Base-by-base conservation (phyloP, 768 basidiomycete genomes). In the Mrakia frigida region DNA sequence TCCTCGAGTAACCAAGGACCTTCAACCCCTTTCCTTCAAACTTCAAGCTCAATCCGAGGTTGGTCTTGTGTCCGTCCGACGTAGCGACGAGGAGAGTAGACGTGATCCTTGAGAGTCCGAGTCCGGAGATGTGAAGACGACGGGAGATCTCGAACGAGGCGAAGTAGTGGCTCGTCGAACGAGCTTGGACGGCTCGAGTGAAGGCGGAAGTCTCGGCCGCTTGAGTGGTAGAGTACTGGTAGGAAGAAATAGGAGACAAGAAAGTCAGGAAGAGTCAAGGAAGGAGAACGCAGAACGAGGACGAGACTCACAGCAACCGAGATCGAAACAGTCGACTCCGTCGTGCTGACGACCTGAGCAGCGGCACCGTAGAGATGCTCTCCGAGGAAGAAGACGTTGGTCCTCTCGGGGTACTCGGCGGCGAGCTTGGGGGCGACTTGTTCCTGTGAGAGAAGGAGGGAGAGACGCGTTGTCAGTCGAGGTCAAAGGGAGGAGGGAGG, bases 331-430 rank as follows among this genome's bases (percentile, higher is more conserved):
- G 88, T 85, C 3, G 87, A 86, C 4, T 91, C 88, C 0, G 87
- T 87, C 0, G 93, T 92, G 0, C 84, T 87, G 53, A 89, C 87
- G 16, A 99, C 93, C 80, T 94, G 92, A 0, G 95, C 94, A 21
- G 96, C 93, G 3, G 92, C 90, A n/a, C 97, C 97, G 81, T 96
- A 99, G 0, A 92, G 93, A 82, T 93, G 90, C 81, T 92, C 91
- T 23, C 96, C 95, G 10, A 98, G 87, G 89, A 98, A 98, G 85
- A 99, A 97, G 39, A 98, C 92, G 81, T 91, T 92, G 82, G 89
- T 91, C 0, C 91, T 92, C 0, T 88, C 89, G 0, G 95, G 94
- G 84, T 93, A 98, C 82, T 98, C 97, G 73, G 93, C 90, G 0
- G 89, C 86, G 41, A 98, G 84, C 0, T 92, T 89, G 0, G 93